Conservation (phyloP, 495 filamentous ascomycete genomes). For the Clavariopsis aquatica region DNA sequence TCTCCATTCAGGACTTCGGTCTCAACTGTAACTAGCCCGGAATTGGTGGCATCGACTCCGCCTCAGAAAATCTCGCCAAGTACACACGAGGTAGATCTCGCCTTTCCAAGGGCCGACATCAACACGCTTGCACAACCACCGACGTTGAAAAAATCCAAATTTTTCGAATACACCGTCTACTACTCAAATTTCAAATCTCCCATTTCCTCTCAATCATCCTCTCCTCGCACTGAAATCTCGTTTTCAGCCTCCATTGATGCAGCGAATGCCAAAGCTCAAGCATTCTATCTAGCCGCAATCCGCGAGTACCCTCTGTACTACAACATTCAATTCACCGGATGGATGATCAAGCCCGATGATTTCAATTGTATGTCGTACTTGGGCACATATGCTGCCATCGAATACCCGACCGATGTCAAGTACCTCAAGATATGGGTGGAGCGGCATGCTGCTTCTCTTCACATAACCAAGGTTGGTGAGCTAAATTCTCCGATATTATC, state of each 20-base stretch:
- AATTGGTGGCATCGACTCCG: too few species aligned
- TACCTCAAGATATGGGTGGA: constrained; percentile 15
- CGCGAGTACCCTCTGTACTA: neutral
- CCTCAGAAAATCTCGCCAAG: neutral
- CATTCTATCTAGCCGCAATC: neutral
- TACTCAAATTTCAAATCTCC: neutral
- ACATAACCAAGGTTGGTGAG: neutral
- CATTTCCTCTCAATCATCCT: neutral
- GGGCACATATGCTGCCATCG: neutral
- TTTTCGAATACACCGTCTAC: neutral
- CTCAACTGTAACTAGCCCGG: too few species aligned
- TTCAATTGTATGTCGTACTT: neutral
- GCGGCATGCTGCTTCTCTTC: neutral
- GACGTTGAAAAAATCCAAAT: neutral
- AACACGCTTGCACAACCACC: neutral
- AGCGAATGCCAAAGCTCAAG: neutral
- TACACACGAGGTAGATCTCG: neutral
- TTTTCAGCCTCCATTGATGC: neutral
- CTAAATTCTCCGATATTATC: neutral
- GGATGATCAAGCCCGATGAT: neutral
- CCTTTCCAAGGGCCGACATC: neutral
- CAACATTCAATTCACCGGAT: neutral
- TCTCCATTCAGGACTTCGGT: too few species aligned
- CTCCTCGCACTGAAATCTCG: neutral
- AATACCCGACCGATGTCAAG: neutral